Percentiles rank a stretch among this genome's conserved stretches.
phyloP scores from a whole-genome alignment of 2,329 filamentous ascomycete genomes.

The Claviceps paspali region DNA sequence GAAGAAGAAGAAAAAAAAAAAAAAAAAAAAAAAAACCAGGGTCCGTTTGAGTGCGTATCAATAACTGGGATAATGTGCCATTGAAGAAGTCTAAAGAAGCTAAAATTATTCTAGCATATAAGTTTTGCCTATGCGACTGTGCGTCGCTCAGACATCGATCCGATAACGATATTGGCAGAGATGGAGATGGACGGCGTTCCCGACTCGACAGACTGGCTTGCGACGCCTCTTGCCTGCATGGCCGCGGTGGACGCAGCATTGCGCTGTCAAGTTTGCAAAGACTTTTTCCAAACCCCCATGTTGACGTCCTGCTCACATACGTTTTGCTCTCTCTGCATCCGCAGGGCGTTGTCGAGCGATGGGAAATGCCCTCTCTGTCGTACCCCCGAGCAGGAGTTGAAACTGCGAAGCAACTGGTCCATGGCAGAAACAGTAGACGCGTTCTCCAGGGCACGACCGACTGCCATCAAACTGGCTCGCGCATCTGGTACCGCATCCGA shows the following conservation, averaged over 20 bases:
- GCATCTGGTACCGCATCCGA: no score
- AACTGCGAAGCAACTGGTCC: slow-evolving; percentile 69
- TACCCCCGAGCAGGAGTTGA: slow-evolving; percentile 63
- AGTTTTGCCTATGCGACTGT: no score
- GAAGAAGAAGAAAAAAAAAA: not conserved
- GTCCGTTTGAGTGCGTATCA: not conserved
- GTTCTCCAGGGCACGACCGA: slow-evolving; percentile 51
- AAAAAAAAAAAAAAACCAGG: not conserved
- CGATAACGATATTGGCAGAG: no score
- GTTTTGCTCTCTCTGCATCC: slow-evolving; percentile 92
- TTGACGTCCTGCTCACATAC: slow-evolving; percentile 90
- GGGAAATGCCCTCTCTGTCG: slow-evolving; percentile 82
- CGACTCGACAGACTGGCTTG: slow-evolving; percentile 76
- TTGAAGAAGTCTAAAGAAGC: not conserved
- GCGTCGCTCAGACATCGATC: slow-evolving; percentile 15
- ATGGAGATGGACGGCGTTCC: slow-evolving; percentile 30
- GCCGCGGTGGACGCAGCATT: slow-evolving; percentile 66
- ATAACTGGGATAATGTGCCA: not conserved
- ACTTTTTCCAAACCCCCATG: slow-evolving; percentile 90
- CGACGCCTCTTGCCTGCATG: slow-evolving; percentile 51
- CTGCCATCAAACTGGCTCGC: slow-evolving; percentile 49
- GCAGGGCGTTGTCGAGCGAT: slow-evolving; percentile 66
- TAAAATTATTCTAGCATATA: not conserved
- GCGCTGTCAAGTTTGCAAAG: slow-evolving; percentile 94
- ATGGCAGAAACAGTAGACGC: slow-evolving; percentile 72